Conservation (phyloP, 106 monocot species). For the Iris macrosiphon region DNA sequence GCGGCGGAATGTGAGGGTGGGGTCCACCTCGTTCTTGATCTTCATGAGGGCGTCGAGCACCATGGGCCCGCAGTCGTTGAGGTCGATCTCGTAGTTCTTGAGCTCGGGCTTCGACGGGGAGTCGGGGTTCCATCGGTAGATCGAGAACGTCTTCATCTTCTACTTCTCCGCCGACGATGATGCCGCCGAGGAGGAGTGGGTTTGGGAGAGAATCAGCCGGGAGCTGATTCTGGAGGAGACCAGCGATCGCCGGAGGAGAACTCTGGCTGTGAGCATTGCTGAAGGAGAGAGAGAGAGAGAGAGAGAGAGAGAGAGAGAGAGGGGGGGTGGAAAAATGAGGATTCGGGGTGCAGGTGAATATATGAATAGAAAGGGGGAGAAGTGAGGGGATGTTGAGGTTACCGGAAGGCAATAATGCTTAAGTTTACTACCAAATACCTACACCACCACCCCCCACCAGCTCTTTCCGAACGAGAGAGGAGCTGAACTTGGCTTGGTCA, state of each 20-base stretch:
- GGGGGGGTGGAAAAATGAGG: too few species aligned
- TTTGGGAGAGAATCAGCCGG: slow-evolving; percentile 26
- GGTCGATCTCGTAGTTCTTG: slow-evolving; percentile 70
- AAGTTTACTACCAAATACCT: too few species aligned
- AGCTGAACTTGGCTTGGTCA: too few species aligned
- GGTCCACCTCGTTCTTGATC: slow-evolving; percentile 94
- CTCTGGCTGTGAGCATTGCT: background rate
- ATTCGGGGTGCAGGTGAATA: too few species aligned
- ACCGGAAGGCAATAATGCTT: too few species aligned
- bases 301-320: background rate
- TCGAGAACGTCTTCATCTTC: slow-evolving; percentile 63
- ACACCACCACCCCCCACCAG: too few species aligned
- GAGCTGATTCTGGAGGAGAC: background rate
- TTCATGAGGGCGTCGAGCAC: slow-evolving; percentile 89
- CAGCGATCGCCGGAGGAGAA: background rate
- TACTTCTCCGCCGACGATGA: slow-evolving; percentile 2
- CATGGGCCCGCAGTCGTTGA: slow-evolving; percentile 79
- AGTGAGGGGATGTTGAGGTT: background rate
- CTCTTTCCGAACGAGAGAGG: too few species aligned
- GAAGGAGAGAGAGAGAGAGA: background rate
- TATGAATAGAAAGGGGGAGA: too few species aligned
- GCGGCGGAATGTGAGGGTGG: slow-evolving; percentile 66
- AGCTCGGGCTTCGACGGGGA: slow-evolving; percentile 50
- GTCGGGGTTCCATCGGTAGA: slow-evolving; percentile 93
- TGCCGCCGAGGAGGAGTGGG: slow-evolving; percentile 33